Base-by-base conservation (phyloP, 2,329 filamentous ascomycete species). In the Emergomyces africanus region DNA sequence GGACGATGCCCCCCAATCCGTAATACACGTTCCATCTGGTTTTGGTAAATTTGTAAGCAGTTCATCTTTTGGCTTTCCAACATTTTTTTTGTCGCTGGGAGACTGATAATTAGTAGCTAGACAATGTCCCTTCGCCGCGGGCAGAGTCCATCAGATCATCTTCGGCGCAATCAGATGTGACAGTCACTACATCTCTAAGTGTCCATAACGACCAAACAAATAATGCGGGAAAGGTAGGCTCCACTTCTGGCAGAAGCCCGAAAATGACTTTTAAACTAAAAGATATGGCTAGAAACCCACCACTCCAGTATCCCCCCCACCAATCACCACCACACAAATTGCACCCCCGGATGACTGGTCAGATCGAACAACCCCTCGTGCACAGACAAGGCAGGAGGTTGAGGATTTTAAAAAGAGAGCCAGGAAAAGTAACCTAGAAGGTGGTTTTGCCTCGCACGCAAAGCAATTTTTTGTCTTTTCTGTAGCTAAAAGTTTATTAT, bases 21-120 rank as follows among this genome's bases (percentile, higher is more conserved):
- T 95, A 58, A 96, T 96, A 65, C 91, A 96, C 77, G 89, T 89
- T 18, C 90, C 91, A 0, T 81, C 89, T 64, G 89, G 87, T 62
- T 96, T 94, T 72, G 81, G 83, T 59, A 83, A 83, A 65, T 95
- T 94, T 82, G 89, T 94, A 71, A 69, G 82, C 70, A 48, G 51
- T 37, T n/a, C 15, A 15, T 57, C 57, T 33, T 54, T n/a, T 23
- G 35, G 20, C 5, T 54, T 37, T 20, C 23, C 15, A n/a, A 49
- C 14, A 2, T 44, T 14, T 48, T 50, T 30, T 42, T 28, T 48
- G 30, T 51, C 49, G 35, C 12, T n/a, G 4, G 28, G 18, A 58
- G 35, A 53, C 51, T 60, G 39, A 39, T 30, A 30, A 61, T 35
- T 61, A 39, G 33, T 37, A 49, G 42, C 57, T 60, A 61, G 59